Evolutionary conservation across 768 basidiomycete genomes (phyloP), one percentile per base, ranked within the genome.

Genomic region (Pisolithus microcarpus): DNA sequence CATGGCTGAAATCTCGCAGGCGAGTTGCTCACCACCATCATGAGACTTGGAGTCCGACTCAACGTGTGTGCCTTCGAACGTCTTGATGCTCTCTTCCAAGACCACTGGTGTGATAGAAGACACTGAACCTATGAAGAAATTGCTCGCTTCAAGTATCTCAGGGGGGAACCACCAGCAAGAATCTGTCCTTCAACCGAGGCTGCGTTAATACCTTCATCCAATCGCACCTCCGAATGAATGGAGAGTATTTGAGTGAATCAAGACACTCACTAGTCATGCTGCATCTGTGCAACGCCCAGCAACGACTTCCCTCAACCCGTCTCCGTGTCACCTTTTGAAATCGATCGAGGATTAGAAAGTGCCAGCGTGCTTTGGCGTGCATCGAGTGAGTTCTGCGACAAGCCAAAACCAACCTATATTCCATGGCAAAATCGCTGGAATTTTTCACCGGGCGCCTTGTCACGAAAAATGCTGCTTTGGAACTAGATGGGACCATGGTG

Each of bases 21-120:
- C 53, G 37, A 54, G 53, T 54, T 28, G 24, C 38, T 48, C 40
- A 52, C 47, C 39, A 43, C 51, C 53, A 42, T 46, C 53, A 54
- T 54, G 36, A 47, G 39, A 15, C 40, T 28, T 45, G 39, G 30
- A 46, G 36, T 52, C 21, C 53, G 19, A 51, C 45, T 54, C 53
- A 54, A 47, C 44, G 28, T 43, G 53, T 51, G 49, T 54, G 53
- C 50, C 34, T 49, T 28, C 49, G 34, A 54, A 38, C 30, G n/a
- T 28, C 23, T 36, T 49, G 45, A 53, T 15, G 23, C 38, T 28
- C n/a, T 8, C 36, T 23, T 42, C 16, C 53, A 51, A 54, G 49
- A 38, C 36, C 39, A 34, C 46, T 39, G 23, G 40, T 43, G 50
- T 54, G 53, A 54, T 30, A 26, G 50, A 54, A 47, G 38, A 47